Evolutionary conservation across 169 alveolate species (phyloP).

Genomic region (Babesia divergens): DNA sequence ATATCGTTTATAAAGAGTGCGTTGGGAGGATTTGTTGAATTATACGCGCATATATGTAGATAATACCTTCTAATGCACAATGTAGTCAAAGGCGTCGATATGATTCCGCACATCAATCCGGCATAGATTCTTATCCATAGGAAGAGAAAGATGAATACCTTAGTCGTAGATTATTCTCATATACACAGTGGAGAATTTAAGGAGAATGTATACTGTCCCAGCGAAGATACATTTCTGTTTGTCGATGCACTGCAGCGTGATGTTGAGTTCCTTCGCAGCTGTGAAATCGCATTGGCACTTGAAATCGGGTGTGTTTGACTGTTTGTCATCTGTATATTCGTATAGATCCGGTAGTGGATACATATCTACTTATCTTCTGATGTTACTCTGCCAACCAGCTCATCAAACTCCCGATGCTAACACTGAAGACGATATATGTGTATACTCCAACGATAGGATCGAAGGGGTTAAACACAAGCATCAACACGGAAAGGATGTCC

Average conservation of each 20-base stretch:
- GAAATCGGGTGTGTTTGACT: background rate
- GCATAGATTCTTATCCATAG: no score
- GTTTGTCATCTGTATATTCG: background rate
- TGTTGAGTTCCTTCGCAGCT: constrained; percentile 8
- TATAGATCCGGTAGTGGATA: constrained; percentile 63
- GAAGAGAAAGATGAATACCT: background rate
- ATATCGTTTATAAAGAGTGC: no score
- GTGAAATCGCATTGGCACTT: background rate
- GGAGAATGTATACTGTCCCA: constrained; percentile 65
- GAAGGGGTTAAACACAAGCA: background rate
- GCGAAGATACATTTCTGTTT: constrained; percentile 73
- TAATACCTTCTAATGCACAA: no score
- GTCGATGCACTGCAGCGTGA: constrained; percentile 65
- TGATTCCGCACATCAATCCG: no score
- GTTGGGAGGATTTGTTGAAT: no score
- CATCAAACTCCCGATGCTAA: background rate
- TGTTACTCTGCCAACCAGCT: background rate
- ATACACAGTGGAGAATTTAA: constrained; percentile 38
- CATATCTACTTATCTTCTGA: constrained; percentile 44
- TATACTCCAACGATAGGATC: background rate
- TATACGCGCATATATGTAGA: no score
- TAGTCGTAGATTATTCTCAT: constrained; percentile 47
- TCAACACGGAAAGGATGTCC: background rate
- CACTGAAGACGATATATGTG: no score
- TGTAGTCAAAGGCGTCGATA: no score